phyloP scores from a whole-genome alignment of 1,284 basidiomycete species.

The Paramarasmius palmivorus region DNA sequence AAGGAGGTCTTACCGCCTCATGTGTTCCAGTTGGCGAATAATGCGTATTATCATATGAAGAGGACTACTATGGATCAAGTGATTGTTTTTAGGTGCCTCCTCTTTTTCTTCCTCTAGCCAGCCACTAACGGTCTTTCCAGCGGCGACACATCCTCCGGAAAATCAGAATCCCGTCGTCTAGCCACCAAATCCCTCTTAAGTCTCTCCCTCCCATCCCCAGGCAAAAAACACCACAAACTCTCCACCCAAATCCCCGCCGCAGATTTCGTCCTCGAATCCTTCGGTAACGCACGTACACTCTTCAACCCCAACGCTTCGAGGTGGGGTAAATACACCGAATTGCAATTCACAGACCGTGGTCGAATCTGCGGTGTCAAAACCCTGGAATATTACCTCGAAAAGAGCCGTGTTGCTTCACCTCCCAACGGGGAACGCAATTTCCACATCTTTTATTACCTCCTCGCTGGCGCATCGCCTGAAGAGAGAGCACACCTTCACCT shows the following conservation, averaged over 20 bases:
- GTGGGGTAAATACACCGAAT: conserved; percentile 91
- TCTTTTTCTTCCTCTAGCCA: neutral
- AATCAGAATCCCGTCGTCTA: conserved; percentile 89
- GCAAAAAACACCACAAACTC: conserved; percentile 93
- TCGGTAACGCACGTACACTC: conserved; percentile 88
- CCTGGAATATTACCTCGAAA: conserved; percentile 95
- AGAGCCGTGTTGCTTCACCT: conserved; percentile 78
- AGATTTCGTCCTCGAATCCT: conserved; percentile 93
- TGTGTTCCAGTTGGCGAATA: conserved; percentile 87
- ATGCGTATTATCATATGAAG: conserved; percentile 96
- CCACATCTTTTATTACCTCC: conserved; percentile 95
- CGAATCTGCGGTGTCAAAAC: conserved; percentile 91
- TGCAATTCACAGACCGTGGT: conserved; percentile 92
- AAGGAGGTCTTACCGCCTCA: conserved; percentile 67
- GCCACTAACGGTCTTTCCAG: conserved; percentile 38
- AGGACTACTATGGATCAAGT: conserved; percentile 93
- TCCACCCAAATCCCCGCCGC: conserved; percentile 86
- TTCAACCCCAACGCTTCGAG: conserved; percentile 91
- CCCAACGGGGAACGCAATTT: conserved; percentile 92
- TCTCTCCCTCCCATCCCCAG: conserved; percentile 83
- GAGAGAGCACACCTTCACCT: conserved; percentile 88
- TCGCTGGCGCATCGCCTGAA: conserved; percentile 86
- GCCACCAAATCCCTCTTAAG: conserved; percentile 90
- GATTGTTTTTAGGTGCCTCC: conserved; percentile 76
- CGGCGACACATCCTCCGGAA: conserved; percentile 92